Percentiles rank a stretch among this genome's conserved stretches.
Conservation (phyloP, 495 filamentous ascomycete species). For the Jackrogersella multiformis region DNA sequence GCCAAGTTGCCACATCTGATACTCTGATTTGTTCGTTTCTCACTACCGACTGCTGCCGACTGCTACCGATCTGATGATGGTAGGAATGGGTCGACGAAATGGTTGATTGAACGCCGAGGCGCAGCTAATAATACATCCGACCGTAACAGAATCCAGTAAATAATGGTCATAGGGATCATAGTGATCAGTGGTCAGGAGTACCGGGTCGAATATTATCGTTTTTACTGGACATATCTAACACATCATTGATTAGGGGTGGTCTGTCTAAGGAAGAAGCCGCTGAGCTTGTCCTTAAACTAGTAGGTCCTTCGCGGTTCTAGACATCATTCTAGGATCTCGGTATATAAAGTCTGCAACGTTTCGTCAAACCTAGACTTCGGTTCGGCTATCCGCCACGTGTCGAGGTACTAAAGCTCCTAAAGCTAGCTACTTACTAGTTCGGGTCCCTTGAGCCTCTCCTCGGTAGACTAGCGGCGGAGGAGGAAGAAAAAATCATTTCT, state of each 20-base stretch:
- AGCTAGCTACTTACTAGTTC: slow-evolving; percentile 28
- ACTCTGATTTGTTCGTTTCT: slow-evolving; percentile 33
- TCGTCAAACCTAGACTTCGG: slow-evolving; percentile 26
- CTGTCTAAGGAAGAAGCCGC: slow-evolving; percentile 24
- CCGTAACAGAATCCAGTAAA: slow-evolving; percentile 7
- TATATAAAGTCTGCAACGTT: slow-evolving; percentile 42
- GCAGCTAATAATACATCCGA: slow-evolving; percentile 32
- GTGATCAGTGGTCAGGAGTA: slow-evolving; percentile 26
- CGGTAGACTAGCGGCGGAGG: slow-evolving; percentile 28
- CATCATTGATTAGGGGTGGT: too few relatives aligned
- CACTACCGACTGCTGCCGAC: slow-evolving; percentile 35
- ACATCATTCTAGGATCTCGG: slow-evolving; percentile 27
- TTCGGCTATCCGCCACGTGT: slow-evolving; percentile 35
- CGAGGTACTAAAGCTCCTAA: slow-evolving; percentile 22
- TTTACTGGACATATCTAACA: slow-evolving; percentile 8
- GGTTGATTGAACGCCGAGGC: slow-evolving; percentile 23
- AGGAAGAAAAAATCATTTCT: slow-evolving; percentile 7
- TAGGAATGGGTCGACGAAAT: slow-evolving; percentile 15
- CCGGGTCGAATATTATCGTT: slow-evolving; percentile 25
- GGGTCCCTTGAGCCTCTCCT: slow-evolving; percentile 6
- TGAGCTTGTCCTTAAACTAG: slow-evolving; percentile 28
- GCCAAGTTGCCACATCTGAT: slow-evolving; percentile 18
- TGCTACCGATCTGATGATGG: slow-evolving; percentile 31
- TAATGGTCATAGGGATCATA: too few relatives aligned
- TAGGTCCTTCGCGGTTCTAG: slow-evolving; percentile 23